Base-by-base conservation (phyloP, 495 filamentous ascomycete genomes). In the Hypoxylon lienhwacheense region DNA sequence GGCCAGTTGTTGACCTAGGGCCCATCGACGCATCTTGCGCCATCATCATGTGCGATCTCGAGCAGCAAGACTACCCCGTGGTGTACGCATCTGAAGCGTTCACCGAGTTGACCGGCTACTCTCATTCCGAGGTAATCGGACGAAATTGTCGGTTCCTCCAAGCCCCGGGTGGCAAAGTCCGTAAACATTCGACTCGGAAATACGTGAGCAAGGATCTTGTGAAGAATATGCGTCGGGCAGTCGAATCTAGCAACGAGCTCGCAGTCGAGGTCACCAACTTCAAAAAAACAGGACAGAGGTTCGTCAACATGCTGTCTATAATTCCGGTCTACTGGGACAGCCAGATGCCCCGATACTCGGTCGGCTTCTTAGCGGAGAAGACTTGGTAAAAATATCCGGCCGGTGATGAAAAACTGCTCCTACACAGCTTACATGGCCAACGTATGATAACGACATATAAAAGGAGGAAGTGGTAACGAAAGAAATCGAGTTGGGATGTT, bases 91-190 rank as follows among this genome's bases (percentile, higher is more conserved):
- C 76, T 10, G 66, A 71, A 3, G 26, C 70, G 2, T 80, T 77
- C 63, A 49, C 55, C 25, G 39, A 65, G 10, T 58, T 80, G 44
- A 78, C 77, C 0, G 77, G 77, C 4, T 81, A 80, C 53, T 37
- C 64, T 2, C 31, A 29, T 2, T 17, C 36, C 24, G 76, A 81
- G 47, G 65, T 74, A 7, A 24, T 76, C n/a, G 75, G 76, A 0
- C 45, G 57, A 12, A 81, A 81, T 62, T 80, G 77, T 44, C 77
- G 78, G n/a, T 79, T 81, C 45, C 55, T 81, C 15, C 78, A 81
- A 60, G 63, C 71, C 5, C 75, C 76, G 11, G 68, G 47, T 2
- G 68, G 65, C 2, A 56, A 63, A 19, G 67, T 73, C 19, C 41
- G 46, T 14, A 53, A 55, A n/a, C 54, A 51, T 26, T 66, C 66